phyloP scores from a whole-genome alignment of 495 filamentous ascomycete species.

The Penicillium arizonense region DNA sequence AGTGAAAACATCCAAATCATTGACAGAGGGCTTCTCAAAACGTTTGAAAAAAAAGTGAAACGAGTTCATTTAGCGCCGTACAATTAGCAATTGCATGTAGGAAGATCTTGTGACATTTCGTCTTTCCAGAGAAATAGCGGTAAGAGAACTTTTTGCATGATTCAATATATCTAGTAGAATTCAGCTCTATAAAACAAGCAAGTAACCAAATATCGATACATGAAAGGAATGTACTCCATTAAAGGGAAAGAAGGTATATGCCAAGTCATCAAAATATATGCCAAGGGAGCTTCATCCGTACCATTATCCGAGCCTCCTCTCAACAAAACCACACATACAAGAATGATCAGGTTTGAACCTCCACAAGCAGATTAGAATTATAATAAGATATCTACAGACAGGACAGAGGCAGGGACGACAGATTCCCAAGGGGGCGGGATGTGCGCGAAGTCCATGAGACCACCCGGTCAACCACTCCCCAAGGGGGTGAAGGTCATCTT shows the following conservation, averaged over 20 bases:
- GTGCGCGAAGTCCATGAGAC: constrained; percentile 1
- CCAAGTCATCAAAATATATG: constrained; percentile 12
- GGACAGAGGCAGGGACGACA: constrained; percentile 12
- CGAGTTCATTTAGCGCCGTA: not conserved
- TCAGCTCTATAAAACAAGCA: not conserved
- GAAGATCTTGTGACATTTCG: not conserved
- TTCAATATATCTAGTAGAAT: too few relatives aligned
- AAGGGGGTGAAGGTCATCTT: constrained; percentile 18
- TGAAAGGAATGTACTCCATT: constrained; percentile 41
- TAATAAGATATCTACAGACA: constrained; percentile 42
- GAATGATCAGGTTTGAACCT: constrained; percentile 1
- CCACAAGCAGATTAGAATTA: constrained; percentile 36
- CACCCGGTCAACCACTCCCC: constrained; percentile 9
- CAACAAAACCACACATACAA: constrained; percentile 6
- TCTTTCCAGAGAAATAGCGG: not conserved
- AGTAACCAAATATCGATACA: not conserved
- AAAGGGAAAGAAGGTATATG: constrained; percentile 23
- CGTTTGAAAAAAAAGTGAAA: not conserved
- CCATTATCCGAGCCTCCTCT: not conserved
- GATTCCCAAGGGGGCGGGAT: not conserved
- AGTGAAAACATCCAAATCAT: not conserved
- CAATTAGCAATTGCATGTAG: not conserved
- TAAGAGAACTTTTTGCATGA: too few relatives aligned
- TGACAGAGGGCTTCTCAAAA: too few relatives aligned
- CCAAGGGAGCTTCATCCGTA: constrained; percentile 13